phyloP scores from a whole-genome alignment of 2,329 filamentous ascomycete genomes.

The Botrytis medusae region DNA sequence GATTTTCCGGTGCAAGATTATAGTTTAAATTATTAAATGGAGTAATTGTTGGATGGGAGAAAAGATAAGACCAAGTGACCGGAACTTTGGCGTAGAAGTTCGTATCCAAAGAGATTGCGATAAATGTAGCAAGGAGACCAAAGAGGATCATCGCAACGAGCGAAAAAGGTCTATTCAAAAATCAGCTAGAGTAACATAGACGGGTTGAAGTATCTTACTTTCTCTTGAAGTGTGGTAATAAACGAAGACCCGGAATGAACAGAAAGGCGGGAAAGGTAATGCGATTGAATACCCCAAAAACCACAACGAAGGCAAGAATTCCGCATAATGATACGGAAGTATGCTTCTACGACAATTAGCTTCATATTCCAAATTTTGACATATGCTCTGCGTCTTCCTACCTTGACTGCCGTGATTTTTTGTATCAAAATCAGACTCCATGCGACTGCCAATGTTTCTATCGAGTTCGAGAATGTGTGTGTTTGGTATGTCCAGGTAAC shows the following conservation, averaged over 20 bases:
- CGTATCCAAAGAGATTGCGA: constrained; percentile 82
- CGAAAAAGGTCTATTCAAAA: constrained; percentile 51
- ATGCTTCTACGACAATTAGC: constrained; percentile 55
- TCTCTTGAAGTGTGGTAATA: constrained; percentile 81
- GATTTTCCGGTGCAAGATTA: constrained; percentile 68
- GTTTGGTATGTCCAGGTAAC: constrained; percentile 99
- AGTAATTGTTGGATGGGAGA: constrained; percentile 67
- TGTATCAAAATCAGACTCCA: constrained; percentile 93
- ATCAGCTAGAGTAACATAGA: constrained; percentile 22
- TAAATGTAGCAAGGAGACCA: constrained; percentile 63
- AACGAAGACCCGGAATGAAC: constrained; percentile 75
- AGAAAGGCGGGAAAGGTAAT: constrained; percentile 97
- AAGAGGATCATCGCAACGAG: constrained; percentile 64
- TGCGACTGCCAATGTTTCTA: constrained; percentile 88
- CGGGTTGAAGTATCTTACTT: constrained; percentile 56
- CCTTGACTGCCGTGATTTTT: constrained; percentile 77
- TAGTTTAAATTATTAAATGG: constrained; percentile 77
- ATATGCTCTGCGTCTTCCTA: constrained; percentile 42
- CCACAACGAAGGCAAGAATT: constrained; percentile 75
- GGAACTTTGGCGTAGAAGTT: constrained; percentile 70
- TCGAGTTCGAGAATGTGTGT: constrained; percentile 96
- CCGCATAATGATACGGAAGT: constrained; percentile 74
- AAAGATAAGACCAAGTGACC: constrained; percentile 63
- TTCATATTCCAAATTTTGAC: not conserved
- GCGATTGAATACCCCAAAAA: constrained; percentile 91